Conservation (phyloP, 2,329 filamentous ascomycete species). For the Epichloe brachyelytri region DNA sequence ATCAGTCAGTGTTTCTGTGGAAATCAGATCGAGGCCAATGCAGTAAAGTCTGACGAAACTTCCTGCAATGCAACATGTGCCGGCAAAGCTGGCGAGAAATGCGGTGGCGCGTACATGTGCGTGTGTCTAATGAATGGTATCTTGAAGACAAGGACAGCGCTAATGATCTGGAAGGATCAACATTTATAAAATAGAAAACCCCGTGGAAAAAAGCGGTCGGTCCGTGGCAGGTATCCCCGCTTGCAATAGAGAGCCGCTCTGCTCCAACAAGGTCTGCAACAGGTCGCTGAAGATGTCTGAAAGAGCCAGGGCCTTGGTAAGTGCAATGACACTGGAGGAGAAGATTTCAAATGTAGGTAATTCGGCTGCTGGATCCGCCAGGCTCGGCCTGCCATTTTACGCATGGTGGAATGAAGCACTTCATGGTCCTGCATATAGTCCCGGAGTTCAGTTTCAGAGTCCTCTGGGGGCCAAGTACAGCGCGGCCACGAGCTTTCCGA, state of each 20-base stretch:
- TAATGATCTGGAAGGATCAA: neutral
- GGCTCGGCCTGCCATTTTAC: slow-evolving; percentile 45
- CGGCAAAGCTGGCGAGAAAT: neutral
- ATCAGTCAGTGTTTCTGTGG: neutral
- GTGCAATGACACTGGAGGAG: slow-evolving; percentile 2
- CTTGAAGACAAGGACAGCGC: too few relatives aligned
- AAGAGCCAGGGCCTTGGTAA: slow-evolving; percentile 18
- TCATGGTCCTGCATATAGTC: slow-evolving; percentile 42
- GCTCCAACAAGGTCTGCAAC: slow-evolving; percentile 31
- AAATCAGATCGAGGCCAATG: neutral
- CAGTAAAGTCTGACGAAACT: neutral
- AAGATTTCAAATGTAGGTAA: slow-evolving; percentile 4
- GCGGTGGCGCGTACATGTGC: neutral
- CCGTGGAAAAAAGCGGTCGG: neutral
- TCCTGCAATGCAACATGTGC: neutral
- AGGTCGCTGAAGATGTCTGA: slow-evolving; percentile 16
- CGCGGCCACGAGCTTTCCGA: slow-evolving; percentile 52
- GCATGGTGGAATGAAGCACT: slow-evolving; percentile 51
- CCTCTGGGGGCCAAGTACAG: slow-evolving; percentile 28
- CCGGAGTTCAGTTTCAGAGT: neutral
- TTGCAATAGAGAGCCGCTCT: slow-evolving; percentile 15
- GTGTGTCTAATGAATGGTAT: neutral
- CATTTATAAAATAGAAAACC: neutral
- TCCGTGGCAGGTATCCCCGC: slow-evolving; percentile 6
- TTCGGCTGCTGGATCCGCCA: slow-evolving; percentile 11